Percentiles rank a stretch among this genome's conserved stretches.
Conservation (phyloP, 1,284 basidiomycete species). For the Vanrija humicola region DNA sequence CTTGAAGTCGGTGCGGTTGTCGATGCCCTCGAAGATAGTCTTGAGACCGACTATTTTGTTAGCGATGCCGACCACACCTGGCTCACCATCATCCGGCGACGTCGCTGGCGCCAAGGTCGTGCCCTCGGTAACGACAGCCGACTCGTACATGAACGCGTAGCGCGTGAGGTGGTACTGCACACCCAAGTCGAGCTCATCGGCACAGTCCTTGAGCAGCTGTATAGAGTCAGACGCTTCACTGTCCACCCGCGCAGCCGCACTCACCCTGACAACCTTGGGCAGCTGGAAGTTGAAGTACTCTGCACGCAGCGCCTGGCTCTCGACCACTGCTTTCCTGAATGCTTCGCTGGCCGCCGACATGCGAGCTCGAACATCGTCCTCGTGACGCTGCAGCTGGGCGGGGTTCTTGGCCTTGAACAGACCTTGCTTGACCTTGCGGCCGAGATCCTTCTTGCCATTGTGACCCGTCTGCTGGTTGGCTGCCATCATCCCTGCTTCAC, state of each 20-base stretch:
- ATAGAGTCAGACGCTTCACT: neutral
- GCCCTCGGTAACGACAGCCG: conserved; percentile 84
- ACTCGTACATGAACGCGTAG: conserved; percentile 93
- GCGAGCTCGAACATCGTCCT: conserved; percentile 84
- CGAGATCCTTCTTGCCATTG: conserved; percentile 67
- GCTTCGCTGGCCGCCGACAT: conserved; percentile 82
- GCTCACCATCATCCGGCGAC: conserved; percentile 35
- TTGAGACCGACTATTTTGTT: conserved; percentile 63
- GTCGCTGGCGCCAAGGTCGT: conserved; percentile 54
- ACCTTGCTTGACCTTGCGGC: conserved; percentile 77
- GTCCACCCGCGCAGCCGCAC: conserved; percentile 33
- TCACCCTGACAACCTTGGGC: conserved; percentile 83
- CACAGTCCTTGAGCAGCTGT: conserved; percentile 89
- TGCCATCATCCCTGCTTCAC: conserved; percentile 67
- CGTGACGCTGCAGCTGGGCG: conserved; percentile 85
- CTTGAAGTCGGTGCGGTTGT: conserved; percentile 92
- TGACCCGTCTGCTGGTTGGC: conserved; percentile 47
- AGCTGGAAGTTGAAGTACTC: conserved; percentile 98
- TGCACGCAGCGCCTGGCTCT: conserved; percentile 83
- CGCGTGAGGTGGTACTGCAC: conserved; percentile 94
- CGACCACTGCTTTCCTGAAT: conserved; percentile 85
- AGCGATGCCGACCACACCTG: neutral
- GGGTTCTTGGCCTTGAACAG: conserved; percentile 92
- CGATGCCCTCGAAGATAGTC: conserved; percentile 80
- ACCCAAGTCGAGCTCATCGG: conserved; percentile 93